phyloP scores from a whole-genome alignment of 148 eudicot genomes.

The Heliosperma pusillum region DNA sequence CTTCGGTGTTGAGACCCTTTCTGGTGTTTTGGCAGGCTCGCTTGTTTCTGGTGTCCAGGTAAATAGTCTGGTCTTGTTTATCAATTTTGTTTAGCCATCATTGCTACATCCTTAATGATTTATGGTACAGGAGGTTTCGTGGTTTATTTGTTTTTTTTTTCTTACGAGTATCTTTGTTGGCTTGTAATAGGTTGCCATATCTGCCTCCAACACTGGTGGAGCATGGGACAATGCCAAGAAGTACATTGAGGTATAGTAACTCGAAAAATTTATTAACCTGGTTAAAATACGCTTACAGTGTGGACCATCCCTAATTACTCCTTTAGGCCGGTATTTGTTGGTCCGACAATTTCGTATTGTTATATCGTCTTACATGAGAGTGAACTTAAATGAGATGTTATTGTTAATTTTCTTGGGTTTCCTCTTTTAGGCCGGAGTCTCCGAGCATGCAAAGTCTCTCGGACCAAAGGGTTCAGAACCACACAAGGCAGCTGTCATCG shows the following conservation, averaged over 20 bases:
- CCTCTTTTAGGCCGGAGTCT: constrained; percentile 64
- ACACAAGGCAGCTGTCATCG: constrained; percentile 92
- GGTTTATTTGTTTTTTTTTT: background rate
- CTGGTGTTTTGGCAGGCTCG: constrained; percentile 86
- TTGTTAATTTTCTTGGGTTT: background rate
- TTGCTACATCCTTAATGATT: background rate
- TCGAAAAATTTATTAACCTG: no score
- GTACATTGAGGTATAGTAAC: constrained; percentile 80
- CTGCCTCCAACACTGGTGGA: constrained; percentile 91
- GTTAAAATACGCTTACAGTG: no score
- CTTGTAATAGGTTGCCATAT: constrained; percentile 56
- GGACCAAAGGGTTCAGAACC: constrained; percentile 88
- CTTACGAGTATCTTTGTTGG: background rate
- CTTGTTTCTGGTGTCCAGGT: constrained; percentile 94
- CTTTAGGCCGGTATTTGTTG: background rate
- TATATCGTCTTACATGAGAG: no score
- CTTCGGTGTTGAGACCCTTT: constrained; percentile 81
- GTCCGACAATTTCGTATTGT: background rate
- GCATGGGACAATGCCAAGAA: constrained; percentile 99
- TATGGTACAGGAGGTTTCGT: background rate
- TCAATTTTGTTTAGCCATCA: background rate
- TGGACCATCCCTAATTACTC: background rate
- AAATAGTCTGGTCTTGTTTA: background rate
- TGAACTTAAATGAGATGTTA: background rate
- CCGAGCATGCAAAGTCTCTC: constrained; percentile 69